phyloP scores from a whole-genome alignment of 1,284 basidiomycete genomes.

The Psilocybe mexicana region DNA sequence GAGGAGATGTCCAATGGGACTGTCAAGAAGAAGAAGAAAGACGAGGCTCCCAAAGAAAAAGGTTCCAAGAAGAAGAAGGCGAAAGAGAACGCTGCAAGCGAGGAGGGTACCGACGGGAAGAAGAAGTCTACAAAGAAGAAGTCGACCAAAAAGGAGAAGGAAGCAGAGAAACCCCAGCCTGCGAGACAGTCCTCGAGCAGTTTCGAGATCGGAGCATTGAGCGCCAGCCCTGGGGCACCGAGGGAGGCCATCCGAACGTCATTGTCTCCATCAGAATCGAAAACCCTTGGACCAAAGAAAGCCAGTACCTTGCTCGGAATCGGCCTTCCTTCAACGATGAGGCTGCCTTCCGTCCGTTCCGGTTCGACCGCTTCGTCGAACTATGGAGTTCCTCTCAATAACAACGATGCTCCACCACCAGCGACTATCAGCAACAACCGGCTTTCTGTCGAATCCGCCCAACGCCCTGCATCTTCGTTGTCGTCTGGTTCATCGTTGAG shows the following conservation, averaged over 20 bases:
- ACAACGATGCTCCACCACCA: constrained; percentile 11
- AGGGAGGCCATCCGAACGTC: neutral
- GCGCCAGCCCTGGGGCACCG: constrained; percentile 37
- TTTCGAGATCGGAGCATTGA: constrained; percentile 62
- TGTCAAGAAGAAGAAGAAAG: constrained; percentile 32
- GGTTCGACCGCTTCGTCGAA: constrained; percentile 36
- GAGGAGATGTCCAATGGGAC: constrained; percentile 30
- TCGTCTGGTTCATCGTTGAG: constrained; percentile 54
- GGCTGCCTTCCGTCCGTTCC: constrained; percentile 46
- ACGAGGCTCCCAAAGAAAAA: constrained; percentile 35
- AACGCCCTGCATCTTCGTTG: constrained; percentile 23
- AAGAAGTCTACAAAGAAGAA: constrained; percentile 34
- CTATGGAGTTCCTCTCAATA: constrained; percentile 3
- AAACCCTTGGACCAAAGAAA: constrained; percentile 53
- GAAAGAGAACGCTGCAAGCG: constrained; percentile 35
- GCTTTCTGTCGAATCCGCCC: constrained; percentile 48
- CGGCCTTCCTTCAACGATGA: constrained; percentile 47
- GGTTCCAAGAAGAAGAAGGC: constrained; percentile 35
- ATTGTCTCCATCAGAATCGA: neutral
- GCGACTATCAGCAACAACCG: constrained; percentile 27
- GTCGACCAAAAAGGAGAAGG: constrained; percentile 21
- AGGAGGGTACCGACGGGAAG: constrained; percentile 33
- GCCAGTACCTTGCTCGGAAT: constrained; percentile 49
- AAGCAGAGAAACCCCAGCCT: constrained; percentile 26
- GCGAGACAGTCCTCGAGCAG: constrained; percentile 55